Base-by-base conservation (phyloP, 768 basidiomycete species). In the Kwoniella shandongensis region DNA sequence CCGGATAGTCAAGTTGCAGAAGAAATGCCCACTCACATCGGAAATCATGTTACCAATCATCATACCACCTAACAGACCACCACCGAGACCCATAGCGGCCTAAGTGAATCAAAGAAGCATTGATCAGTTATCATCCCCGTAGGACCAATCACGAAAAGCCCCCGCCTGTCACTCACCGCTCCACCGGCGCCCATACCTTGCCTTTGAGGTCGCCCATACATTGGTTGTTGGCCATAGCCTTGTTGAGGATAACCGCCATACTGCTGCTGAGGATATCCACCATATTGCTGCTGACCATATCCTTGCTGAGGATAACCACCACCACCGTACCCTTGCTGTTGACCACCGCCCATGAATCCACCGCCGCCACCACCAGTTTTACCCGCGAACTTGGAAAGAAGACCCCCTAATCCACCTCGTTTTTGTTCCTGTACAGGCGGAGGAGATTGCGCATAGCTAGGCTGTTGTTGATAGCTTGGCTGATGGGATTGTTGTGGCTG, bases 11-110 rank as follows among this genome's bases (percentile, higher is more conserved):
- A 6, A 48, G 22, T 8, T 22, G 20, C 4, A 25, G 18, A 44
- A 44, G 20, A 44, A 20, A 25, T 25, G 18, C n/a, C 22, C n/a
- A 60, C 72, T 63, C 46, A 73, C 72, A 57, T 69, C 61, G 0
- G 13, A 13, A 18, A 73, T 70, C 62, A 65, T 65, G 27, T 70
- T 59, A 11, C 65, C 72, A 15, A 73, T 51, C 62, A 73, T 57
- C 69, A 73, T 68, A 39, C 72, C 72, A 35, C 72, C 65, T 40
- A 67, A 47, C 30, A 63, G 36, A 64, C 71, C 71, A 55, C 68
- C 71, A 42, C 71, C 71, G 5, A 68, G 17, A 54, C 71, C 71
- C 1, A 73, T 49, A 15, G 65, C 67, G 25, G 66, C 62, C 65
- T 66, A 26, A 13, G 4, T 11, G 44, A 55, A 29, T 44, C 32